phyloP scores from a whole-genome alignment of 495 filamentous ascomycete genomes.

The Chaetomidium leptoderma region DNA sequence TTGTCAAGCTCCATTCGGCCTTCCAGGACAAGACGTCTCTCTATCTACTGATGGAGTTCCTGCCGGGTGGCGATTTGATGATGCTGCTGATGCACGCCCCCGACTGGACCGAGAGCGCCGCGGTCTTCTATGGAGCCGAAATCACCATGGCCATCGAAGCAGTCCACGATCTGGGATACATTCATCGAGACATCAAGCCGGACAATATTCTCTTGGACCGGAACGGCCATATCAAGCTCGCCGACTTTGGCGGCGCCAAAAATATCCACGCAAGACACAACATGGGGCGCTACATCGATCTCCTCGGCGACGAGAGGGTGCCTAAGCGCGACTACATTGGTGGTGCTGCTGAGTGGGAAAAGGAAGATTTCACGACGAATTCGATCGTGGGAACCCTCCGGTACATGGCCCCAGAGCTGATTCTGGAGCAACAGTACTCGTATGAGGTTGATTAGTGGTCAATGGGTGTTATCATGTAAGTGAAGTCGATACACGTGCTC shows the following conservation, averaged over 20 bases:
- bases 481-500: not conserved
- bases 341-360: too few species aligned
- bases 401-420: constrained; percentile 93
- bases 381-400: constrained; percentile 91
- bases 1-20: constrained; percentile 87
- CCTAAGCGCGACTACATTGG: too few species aligned
- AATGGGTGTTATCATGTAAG: constrained; percentile 81
- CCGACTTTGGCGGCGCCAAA: constrained; percentile 67
- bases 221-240: constrained; percentile 80
- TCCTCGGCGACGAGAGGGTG: not conserved
- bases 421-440: constrained; percentile 81
- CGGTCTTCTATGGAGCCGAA: constrained; percentile 98
- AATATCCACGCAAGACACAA: not conserved
- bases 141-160: constrained; percentile 89
- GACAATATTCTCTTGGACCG: constrained; percentile 25
- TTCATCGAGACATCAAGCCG: constrained; percentile 61
- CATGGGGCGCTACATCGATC: not conserved
- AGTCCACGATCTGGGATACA: constrained; percentile 88
- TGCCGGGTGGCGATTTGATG: constrained; percentile 92
- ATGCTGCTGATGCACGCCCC: constrained; percentile 88
- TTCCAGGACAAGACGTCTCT: constrained; percentile 86
- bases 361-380: constrained; percentile 63
- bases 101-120: constrained; percentile 89
- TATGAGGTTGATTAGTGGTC: constrained; percentile 96
- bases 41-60: constrained; percentile 94